Evolutionary conservation across 2,329 filamentous ascomycete species (phyloP).

Genomic region (Penicillium sp.): DNA sequence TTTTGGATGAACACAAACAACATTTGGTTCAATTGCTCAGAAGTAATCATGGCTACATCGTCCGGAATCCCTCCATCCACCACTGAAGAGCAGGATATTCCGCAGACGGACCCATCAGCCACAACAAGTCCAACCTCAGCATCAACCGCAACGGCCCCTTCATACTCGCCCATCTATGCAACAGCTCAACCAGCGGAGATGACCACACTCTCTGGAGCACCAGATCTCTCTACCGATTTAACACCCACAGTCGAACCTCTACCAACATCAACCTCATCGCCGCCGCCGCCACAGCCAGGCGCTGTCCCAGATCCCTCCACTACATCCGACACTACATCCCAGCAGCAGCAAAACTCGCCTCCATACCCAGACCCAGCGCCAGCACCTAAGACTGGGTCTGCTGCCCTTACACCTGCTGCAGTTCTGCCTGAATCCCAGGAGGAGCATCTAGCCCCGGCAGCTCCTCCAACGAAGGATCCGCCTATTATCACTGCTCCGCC

Average conservation of each 20-base stretch:
- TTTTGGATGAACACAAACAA: background rate
- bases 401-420: conserved; percentile 3
- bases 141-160: conserved; percentile 33
- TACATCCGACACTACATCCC: conserved; percentile 5
- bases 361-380: conserved; percentile 23
- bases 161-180: conserved; percentile 41
- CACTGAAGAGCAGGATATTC: background rate
- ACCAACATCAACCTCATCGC: conserved; percentile 36
- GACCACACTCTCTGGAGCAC: conserved; percentile 18
- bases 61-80: background rate
- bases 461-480: background rate
- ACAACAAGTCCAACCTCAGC: conserved; percentile 11
- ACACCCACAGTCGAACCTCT: conserved; percentile 28
- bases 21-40: background rate
- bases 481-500: conserved; percentile 3
- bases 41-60: conserved; percentile 12
- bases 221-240: conserved; percentile 18
- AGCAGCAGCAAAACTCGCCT: conserved; percentile 17
- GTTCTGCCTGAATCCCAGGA: conserved; percentile 36
- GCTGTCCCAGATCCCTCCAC: conserved; percentile 23
- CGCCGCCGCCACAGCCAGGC: conserved; percentile 49
- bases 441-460: conserved; percentile 30
- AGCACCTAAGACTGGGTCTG: background rate
- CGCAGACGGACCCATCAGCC: conserved; percentile 3
- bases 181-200: conserved; percentile 24